Percentiles rank a stretch among this genome's conserved stretches.
phyloP scores from a whole-genome alignment of 2,329 filamentous ascomycete genomes.

The Ascochyta koolunga region DNA sequence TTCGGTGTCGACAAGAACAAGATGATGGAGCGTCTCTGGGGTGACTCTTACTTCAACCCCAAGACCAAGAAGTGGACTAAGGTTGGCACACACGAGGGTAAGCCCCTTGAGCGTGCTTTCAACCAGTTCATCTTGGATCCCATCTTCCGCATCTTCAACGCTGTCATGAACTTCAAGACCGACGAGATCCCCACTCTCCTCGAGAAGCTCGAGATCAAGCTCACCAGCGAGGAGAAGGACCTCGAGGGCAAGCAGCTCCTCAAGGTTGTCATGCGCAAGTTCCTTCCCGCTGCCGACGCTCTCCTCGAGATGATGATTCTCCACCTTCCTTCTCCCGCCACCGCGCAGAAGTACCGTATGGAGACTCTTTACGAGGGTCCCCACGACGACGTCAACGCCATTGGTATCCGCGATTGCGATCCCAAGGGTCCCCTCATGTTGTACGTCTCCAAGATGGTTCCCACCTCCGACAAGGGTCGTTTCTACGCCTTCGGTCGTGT shows the following conservation, averaged over 20 bases:
- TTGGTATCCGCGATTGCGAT: slow-evolving; percentile 98
- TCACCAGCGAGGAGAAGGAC: slow-evolving; percentile 81
- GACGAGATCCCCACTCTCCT: slow-evolving; percentile 84
- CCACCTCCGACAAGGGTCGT: slow-evolving; percentile 98
- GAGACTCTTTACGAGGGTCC: slow-evolving; percentile 99
- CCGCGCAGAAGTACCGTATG: slow-evolving; percentile 95
- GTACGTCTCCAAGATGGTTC: slow-evolving; percentile 99
- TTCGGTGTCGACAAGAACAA: slow-evolving; percentile 99
- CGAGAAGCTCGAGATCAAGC: slow-evolving; percentile 95
- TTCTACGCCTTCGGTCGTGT: slow-evolving; percentile 99
- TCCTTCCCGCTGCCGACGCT: slow-evolving; percentile 96
- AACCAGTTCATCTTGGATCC: slow-evolving; percentile 99
- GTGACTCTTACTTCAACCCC: slow-evolving; percentile 99
- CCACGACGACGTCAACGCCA: slow-evolving; percentile 85
- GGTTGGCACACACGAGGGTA: slow-evolving; percentile 79
- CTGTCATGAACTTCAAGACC: slow-evolving; percentile 99
- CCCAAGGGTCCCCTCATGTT: slow-evolving; percentile 98
- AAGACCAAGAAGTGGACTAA: slow-evolving; percentile 99
- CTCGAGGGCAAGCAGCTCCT: slow-evolving; percentile 97
- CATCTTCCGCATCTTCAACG: slow-evolving; percentile 98
- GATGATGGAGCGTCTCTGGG: slow-evolving; percentile 99
- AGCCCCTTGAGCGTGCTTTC: slow-evolving; percentile 96
- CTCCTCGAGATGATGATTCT: slow-evolving; percentile 99
- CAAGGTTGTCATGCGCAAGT: slow-evolving; percentile 98
- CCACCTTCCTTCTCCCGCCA: slow-evolving; percentile 94